These are phyloP conservation scores for Talaromyces sp. DNA, from an alignment of 2,329 filamentous ascomycete species.

Conservation along the genomic window DNA sequence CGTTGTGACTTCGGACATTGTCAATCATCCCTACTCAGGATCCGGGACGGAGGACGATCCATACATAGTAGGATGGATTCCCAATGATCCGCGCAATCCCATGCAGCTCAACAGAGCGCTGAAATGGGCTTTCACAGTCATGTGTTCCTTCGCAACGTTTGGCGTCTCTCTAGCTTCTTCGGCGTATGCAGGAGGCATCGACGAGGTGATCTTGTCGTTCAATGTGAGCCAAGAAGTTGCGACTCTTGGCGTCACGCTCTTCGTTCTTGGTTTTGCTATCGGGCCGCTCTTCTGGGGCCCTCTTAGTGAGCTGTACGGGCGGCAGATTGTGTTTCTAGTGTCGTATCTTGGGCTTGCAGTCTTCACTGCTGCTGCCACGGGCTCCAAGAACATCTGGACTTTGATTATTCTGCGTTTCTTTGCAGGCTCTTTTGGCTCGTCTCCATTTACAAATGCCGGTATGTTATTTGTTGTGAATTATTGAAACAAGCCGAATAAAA, in stretches of 20 bases:
- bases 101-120: constrained; percentile 25
- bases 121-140: constrained; percentile 37
- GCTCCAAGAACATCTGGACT: not conserved
- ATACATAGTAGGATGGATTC: constrained; percentile 36
- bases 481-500: not conserved
- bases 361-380: not conserved
- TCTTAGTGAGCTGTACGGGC: constrained; percentile 32
- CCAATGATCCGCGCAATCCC: constrained; percentile 38
- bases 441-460: constrained; percentile 60
- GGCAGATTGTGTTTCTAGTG: constrained; percentile 26
- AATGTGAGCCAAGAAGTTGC: constrained; percentile 33
- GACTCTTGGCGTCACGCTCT: constrained; percentile 56
- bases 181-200: constrained; percentile 35
- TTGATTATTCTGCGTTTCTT: constrained; percentile 49
- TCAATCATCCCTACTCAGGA: constrained; percentile 28
- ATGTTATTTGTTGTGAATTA: not conserved
- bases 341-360: constrained; percentile 37
- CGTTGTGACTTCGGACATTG: constrained; percentile 27
- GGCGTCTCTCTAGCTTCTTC: constrained; percentile 39
- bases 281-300: constrained; percentile 43
- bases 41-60: constrained; percentile 38
- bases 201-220: constrained; percentile 31
- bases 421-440: constrained; percentile 56
- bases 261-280: constrained; percentile 55
- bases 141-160: constrained; percentile 34